Conservation (phyloP, 345 rosid species). For the Moricandia moricandioides region DNA sequence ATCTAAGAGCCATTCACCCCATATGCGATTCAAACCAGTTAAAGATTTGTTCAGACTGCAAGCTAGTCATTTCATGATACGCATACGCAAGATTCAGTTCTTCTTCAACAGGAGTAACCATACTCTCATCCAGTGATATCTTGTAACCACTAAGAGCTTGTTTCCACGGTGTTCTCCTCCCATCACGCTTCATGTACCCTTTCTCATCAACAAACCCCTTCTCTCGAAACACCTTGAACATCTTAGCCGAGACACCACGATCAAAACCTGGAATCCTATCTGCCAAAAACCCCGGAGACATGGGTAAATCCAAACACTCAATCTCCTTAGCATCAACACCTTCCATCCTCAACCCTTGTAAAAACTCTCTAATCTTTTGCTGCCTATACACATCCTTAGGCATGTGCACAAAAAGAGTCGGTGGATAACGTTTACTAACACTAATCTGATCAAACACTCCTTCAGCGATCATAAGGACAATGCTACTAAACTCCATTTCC, state of each 20-base stretch:
- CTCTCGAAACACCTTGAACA: constrained; percentile 52
- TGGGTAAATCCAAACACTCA: constrained; percentile 64
- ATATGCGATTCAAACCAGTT: constrained; percentile 89
- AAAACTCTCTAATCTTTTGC: constrained; percentile 57
- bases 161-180: constrained; percentile 68
- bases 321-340: constrained; percentile 77
- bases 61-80: constrained; percentile 93
- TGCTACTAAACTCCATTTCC: constrained; percentile 58
- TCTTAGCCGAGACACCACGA: constrained; percentile 43
- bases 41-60: constrained; percentile 77
- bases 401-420: constrained; percentile 92
- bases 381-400: constrained; percentile 69
- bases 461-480: constrained; percentile 82
- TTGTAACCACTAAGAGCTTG: constrained; percentile 43
- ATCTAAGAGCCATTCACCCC: constrained; percentile 32
- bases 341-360: constrained; percentile 51
- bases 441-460: constrained; percentile 66
- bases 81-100: constrained; percentile 91
- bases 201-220: constrained; percentile 66
- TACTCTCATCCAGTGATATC: constrained; percentile 43
- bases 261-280: constrained; percentile 67
- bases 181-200: constrained; percentile 76
- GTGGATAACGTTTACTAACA: constrained; percentile 57
- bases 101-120: constrained; percentile 74
- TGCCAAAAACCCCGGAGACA: constrained; percentile 50